These are phyloP conservation scores for Cenchrus purpureus DNA, from an alignment of 176 grass and related monocot species.

Conservation along the genomic window DNA sequence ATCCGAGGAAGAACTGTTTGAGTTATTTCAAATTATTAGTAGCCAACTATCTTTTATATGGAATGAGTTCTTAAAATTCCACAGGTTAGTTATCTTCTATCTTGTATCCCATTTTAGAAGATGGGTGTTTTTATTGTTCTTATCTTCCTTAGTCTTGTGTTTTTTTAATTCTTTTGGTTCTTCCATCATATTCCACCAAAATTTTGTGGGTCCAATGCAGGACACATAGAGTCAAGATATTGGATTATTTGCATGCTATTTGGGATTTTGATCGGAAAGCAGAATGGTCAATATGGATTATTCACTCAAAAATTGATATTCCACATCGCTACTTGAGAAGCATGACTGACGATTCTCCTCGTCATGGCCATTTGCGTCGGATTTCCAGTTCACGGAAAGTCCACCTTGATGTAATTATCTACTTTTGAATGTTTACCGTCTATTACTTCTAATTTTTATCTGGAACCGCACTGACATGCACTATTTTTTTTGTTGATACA, in stretches of 20 bases:
- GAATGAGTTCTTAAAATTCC: constrained; percentile 92
- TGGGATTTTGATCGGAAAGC: constrained; percentile 79
- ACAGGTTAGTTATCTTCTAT: constrained; percentile 55
- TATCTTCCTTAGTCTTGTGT: background rate
- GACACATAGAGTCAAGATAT: constrained; percentile 75
- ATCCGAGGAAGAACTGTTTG: constrained; percentile 74
- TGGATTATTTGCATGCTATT: constrained; percentile 72
- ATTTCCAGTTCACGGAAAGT: constrained; percentile 58
- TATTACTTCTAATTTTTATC: background rate
- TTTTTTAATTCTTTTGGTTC: constrained; percentile 37
- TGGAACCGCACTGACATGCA: background rate
- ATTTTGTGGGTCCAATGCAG: constrained; percentile 47
- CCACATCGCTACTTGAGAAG: constrained; percentile 75
- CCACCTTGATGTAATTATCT: constrained; percentile 69
- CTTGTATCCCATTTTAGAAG: constrained; percentile 31
- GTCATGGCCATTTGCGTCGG: constrained; percentile 55
- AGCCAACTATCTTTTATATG: constrained; percentile 80
- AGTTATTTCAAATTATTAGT: constrained; percentile 74
- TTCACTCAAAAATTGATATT: constrained; percentile 92
- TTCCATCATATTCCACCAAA: constrained; percentile 32
- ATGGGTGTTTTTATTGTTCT: constrained; percentile 15
- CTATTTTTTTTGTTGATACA: constrained; percentile 7
- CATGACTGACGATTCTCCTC: constrained; percentile 64
- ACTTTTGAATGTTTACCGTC: constrained; percentile 28
- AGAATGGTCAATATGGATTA: constrained; percentile 96